Evolutionary conservation across 140 eudicot genomes (phyloP).

Genomic region (Flaveria floridana): DNA sequence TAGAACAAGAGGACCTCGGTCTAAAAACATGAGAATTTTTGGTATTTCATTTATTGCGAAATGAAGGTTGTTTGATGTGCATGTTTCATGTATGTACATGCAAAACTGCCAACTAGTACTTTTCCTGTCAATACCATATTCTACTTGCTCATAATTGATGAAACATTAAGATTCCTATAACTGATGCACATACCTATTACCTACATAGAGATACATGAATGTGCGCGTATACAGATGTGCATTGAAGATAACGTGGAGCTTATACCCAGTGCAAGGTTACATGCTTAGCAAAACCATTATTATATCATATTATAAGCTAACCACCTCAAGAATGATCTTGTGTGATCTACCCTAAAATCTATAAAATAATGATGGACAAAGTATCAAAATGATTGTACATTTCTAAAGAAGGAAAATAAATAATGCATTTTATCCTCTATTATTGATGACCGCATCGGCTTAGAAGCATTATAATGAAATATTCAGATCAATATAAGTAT

Average conservation of each 20-base stretch:
- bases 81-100: conserved; percentile 6
- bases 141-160: not conserved
- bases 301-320: not conserved
- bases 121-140: not conserved
- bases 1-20: conserved; percentile 1
- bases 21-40: not conserved
- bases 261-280: not conserved
- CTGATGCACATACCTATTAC: not conserved
- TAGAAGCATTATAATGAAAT: conserved; percentile 15
- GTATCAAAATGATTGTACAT: not conserved
- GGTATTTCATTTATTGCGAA: not conserved
- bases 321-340: conserved; percentile 3
- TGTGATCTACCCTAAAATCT: conserved; percentile 13
- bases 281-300: conserved; percentile 11
- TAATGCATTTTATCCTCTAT: not conserved
- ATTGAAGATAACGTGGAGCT: not conserved
- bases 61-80: conserved; percentile 20
- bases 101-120: not conserved
- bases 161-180: not conserved
- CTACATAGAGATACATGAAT: not conserved
- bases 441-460: conserved; percentile 3
- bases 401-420: not conserved
- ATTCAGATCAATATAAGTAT: conserved; percentile 4
- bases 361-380: conserved; percentile 6
- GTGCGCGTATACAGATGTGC: not conserved